Base-by-base conservation (phyloP, 2,329 filamentous ascomycete species). In the Fusarium kyushuense region DNA sequence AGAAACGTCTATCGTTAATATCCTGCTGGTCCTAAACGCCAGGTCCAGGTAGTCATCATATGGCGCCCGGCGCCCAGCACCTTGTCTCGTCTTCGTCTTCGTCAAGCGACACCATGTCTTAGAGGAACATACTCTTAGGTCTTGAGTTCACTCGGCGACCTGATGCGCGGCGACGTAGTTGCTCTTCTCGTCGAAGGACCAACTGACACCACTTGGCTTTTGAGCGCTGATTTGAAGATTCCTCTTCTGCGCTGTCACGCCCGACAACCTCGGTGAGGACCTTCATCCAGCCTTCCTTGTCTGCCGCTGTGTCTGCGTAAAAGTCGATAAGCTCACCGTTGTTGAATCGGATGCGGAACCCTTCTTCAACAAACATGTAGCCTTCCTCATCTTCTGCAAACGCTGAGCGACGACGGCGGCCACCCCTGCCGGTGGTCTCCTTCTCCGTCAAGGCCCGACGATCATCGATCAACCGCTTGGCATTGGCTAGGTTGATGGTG, bases 301-400 rank as follows among this genome's bases (percentile, higher is more conserved):
- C 91, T 38, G 88, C 88, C 3, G 90, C 87, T 32, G 89, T 94
- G 79, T 98, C 95, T 75, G 95, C 96, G 76, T 99, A 98, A 78
- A 98, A 98, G 83, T 98, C 95, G 76, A 99, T 99, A 67, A 97
- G 90, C 81, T 99, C 96, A 65, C 96, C 96, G 75, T 99, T 99
- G 77, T 93, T 96, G 81, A 99, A 99, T 59, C 95, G 93, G 77
- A 99, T 97, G 40, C 96, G 93, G 90, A 99, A 99, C 4, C 96
- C 96, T 78, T 99, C 96, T 79, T 99, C 96, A 54, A 99, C 95
- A 78, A 99, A 99, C 92, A 97, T 97, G 84, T 99, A 99, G 41
- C 96, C 96, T 77, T 99, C 96, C 80, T 99, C 96, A 70, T 99
- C 96, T 79, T 98, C 96, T 2, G 95, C 94, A 78, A 99, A 99